Conservation (phyloP, 2,329 filamentous ascomycete species). For the Stachybotrys echinatus region DNA sequence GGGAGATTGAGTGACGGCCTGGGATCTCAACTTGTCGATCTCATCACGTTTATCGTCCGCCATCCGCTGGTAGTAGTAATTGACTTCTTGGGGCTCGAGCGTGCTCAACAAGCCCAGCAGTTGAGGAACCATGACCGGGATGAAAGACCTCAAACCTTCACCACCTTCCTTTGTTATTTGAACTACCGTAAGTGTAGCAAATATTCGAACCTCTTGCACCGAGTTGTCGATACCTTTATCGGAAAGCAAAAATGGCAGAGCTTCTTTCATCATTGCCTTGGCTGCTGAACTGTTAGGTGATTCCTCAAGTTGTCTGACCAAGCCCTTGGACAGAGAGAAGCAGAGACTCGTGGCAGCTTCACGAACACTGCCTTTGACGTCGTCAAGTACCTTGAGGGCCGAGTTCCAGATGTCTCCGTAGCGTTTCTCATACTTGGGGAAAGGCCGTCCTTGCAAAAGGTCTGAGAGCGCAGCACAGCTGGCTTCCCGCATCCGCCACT, state of each 20-base stretch:
- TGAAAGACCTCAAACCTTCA: constrained; percentile 72
- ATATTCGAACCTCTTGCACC: constrained; percentile 79
- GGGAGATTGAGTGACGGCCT: constrained; percentile 77
- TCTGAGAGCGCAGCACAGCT: constrained; percentile 88
- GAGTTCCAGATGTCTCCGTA: constrained; percentile 80
- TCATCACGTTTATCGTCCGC: constrained; percentile 82
- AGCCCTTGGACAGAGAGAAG: constrained; percentile 74
- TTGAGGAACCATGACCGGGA: constrained; percentile 74
- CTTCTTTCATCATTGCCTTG: constrained; percentile 74
- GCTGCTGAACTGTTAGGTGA: constrained; percentile 66
- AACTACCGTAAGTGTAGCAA: constrained; percentile 77
- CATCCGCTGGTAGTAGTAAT: constrained; percentile 88
- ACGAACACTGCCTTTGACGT: constrained; percentile 89
- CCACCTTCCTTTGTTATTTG: constrained; percentile 87
- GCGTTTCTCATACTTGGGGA: constrained; percentile 74
- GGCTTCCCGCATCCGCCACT: constrained; percentile 91
- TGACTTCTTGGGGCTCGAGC: constrained; percentile 82
- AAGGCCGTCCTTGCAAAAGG: constrained; percentile 74
- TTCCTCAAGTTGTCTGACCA: constrained; percentile 81
- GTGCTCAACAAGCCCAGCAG: constrained; percentile 79
- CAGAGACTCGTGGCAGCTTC: constrained; percentile 76
- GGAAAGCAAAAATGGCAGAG: constrained; percentile 85
- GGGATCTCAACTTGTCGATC: constrained; percentile 81
- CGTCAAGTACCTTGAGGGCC: constrained; percentile 87
- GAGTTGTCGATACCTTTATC: constrained; percentile 84